Evolutionary conservation across 1,284 basidiomycete species (phyloP).

Genomic region (Cryptococcus sp.): DNA sequence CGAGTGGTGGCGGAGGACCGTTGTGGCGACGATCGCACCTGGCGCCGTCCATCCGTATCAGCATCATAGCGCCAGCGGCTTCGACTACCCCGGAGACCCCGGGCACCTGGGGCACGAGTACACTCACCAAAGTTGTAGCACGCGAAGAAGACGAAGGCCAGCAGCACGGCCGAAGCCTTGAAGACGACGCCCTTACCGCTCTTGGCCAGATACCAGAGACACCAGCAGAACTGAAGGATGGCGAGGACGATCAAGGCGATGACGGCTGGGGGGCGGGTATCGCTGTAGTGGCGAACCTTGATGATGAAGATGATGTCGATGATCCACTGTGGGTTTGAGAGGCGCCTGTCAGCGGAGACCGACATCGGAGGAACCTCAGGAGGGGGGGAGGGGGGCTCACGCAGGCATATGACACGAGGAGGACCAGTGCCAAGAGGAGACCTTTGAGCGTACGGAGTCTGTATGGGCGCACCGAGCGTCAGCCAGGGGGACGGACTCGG

Average conservation of each 20-base stretch:
- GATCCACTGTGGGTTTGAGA: conserved; percentile 16
- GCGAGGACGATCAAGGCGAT: conserved; percentile 27
- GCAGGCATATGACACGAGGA: neutral
- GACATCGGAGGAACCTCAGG: too few relatives aligned
- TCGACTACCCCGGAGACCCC: neutral
- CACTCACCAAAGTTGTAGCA: conserved; percentile 28
- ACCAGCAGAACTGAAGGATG: conserved; percentile 24
- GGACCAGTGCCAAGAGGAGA: neutral
- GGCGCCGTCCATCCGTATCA: neutral
- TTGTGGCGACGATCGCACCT: conserved; percentile 25
- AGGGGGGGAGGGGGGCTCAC: too few relatives aligned
- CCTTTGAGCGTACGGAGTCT: neutral
- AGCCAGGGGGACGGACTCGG: too few relatives aligned
- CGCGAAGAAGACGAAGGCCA: conserved; percentile 20
- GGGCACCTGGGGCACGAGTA: too few relatives aligned
- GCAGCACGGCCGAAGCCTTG: conserved; percentile 19
- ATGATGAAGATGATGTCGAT: conserved; percentile 34
- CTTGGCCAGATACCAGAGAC: conserved; percentile 15
- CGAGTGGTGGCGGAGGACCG: conserved; percentile 20
- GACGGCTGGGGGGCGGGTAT: conserved; percentile 26
- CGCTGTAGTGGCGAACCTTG: conserved; percentile 14
- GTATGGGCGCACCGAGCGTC: neutral
- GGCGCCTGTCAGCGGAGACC: too few relatives aligned
- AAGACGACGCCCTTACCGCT: conserved; percentile 15
- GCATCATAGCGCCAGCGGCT: neutral